Conservation (phyloP, 768 basidiomycete species). For the Boletus barrowsii region DNA sequence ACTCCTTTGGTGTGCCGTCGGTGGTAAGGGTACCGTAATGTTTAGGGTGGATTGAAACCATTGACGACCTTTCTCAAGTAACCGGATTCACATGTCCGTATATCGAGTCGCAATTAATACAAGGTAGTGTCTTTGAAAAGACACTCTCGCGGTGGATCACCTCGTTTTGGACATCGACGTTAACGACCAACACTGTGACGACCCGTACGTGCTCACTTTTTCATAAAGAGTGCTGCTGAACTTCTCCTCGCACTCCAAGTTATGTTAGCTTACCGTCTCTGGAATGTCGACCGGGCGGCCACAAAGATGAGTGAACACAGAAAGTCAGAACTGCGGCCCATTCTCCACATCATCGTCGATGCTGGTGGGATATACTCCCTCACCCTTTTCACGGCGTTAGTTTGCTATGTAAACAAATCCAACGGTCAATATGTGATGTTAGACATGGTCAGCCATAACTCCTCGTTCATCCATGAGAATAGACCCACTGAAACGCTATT, state of each 20-base stretch:
- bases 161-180: constrained; percentile 31
- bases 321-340: constrained; percentile 9
- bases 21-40: constrained; percentile 13
- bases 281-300: constrained; percentile 25
- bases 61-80: constrained; percentile 3
- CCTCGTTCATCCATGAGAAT: not conserved
- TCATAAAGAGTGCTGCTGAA: not conserved
- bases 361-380: constrained; percentile 38
- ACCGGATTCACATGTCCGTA: constrained; percentile 21
- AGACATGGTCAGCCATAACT: constrained; percentile 29
- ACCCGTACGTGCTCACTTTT: constrained; percentile 23
- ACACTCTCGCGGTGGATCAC: constrained; percentile 33
- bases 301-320: constrained; percentile 10
- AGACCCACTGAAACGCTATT: not conserved
- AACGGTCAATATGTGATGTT: constrained; percentile 36
- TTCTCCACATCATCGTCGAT: constrained; percentile 35
- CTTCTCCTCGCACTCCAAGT: constrained; percentile 5
- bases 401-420: constrained; percentile 27
- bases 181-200: constrained; percentile 32
- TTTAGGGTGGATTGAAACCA: not conserved
- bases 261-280: constrained; percentile 31
- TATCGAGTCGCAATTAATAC: constrained; percentile 7
- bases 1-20: constrained; percentile 29
- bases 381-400: constrained; percentile 32
- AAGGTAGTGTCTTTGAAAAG: constrained; percentile 25